phyloP scores from a whole-genome alignment of 768 basidiomycete genomes.

The Lyophyllum atratum region DNA sequence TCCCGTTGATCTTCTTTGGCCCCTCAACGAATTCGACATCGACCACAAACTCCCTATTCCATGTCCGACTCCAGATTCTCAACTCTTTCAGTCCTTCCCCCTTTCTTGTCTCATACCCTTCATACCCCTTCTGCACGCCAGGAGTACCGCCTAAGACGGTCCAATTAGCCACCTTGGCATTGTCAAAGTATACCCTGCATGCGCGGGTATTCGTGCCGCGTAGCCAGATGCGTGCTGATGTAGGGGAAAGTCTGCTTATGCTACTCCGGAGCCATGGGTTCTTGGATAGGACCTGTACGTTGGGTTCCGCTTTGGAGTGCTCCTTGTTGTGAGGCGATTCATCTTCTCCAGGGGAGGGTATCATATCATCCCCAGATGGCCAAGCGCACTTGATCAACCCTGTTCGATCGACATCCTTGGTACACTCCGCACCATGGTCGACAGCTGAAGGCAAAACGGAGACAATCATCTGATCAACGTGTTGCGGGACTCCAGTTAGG shows the following conservation, averaged over 20 bases:
- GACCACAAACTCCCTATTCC: slow-evolving; percentile 49
- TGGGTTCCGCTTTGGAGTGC: neutral
- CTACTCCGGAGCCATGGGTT: slow-evolving; percentile 21
- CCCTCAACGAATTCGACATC: slow-evolving; percentile 44
- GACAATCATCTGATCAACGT: slow-evolving; percentile 45
- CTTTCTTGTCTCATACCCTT: slow-evolving; percentile 11
- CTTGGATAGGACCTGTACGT: slow-evolving; percentile 1
- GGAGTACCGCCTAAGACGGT: slow-evolving; percentile 6
- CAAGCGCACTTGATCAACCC: slow-evolving; percentile 28
- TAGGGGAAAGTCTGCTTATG: slow-evolving; percentile 8
- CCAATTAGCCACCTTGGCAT: slow-evolving; percentile 11
- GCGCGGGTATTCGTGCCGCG: slow-evolving; percentile 54
- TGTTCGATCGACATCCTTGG: slow-evolving; percentile 14
- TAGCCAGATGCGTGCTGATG: slow-evolving; percentile 42
- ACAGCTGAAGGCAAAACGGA: slow-evolving; percentile 24
- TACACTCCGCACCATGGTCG: slow-evolving; percentile 15
- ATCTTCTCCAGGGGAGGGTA: slow-evolving; percentile 20
- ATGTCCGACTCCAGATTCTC: slow-evolving; percentile 54
- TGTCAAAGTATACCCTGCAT: slow-evolving; percentile 60
- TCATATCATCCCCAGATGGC: slow-evolving; percentile 24
- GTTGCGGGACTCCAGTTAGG: slow-evolving; percentile 45
- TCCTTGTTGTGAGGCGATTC: neutral
- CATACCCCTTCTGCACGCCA: slow-evolving; percentile 3
- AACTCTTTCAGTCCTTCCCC: slow-evolving; percentile 36
- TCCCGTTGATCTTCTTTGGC: slow-evolving; percentile 39